Base-by-base conservation (phyloP, 495 filamentous ascomycete species). In the Penicillium fimorum region DNA sequence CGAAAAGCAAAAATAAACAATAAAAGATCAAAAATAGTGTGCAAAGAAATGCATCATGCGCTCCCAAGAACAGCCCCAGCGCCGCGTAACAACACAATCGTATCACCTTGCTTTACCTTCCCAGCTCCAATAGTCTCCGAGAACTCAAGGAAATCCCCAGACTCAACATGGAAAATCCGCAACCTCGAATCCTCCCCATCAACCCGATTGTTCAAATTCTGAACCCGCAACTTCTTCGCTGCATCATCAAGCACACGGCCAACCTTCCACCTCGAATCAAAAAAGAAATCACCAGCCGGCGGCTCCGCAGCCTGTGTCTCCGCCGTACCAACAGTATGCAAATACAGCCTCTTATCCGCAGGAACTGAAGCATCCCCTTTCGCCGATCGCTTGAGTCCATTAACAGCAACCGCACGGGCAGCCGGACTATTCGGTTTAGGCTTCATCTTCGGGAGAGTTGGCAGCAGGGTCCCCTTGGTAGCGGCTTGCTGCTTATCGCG, bases 91-190 rank as follows among this genome's bases (percentile, higher is more conserved):
- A 98, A 64, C 12, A 98, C 92, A 58, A 97, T 81, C 9, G 89
- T 97, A 71, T 97, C 89, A 4, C 94, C 95, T 61, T 79, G 86
- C 53, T 81, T 82, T 10, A 79, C 80, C 65, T 84, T 80, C 8
- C 87, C 92, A 20, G 87, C 71, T 2, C 73, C 73, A 56, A 79
- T 65, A 71, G 91, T 88, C 72, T 96, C 92, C 22, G 82, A 83
- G 70, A 97, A 98, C 46, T 88, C 88, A 59, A 98, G 66, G 55
- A 97, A 75, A 53, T 90, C 74, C 1, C 95, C 95, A 0, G 85
- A 87, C 67, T 97, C 94, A 0, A 97, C 88, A 70, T 97, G 93
- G 55, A 94, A 98, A 2, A 98, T 82, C 37, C 93, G 70, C 59
- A 98, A 63, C 65, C 84, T 83, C 30, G 89, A 87, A 71, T 88